These are phyloP conservation scores for Candida neerlandica DNA, from an alignment of 1,139 yeast genomes.

Conservation along the genomic window DNA sequence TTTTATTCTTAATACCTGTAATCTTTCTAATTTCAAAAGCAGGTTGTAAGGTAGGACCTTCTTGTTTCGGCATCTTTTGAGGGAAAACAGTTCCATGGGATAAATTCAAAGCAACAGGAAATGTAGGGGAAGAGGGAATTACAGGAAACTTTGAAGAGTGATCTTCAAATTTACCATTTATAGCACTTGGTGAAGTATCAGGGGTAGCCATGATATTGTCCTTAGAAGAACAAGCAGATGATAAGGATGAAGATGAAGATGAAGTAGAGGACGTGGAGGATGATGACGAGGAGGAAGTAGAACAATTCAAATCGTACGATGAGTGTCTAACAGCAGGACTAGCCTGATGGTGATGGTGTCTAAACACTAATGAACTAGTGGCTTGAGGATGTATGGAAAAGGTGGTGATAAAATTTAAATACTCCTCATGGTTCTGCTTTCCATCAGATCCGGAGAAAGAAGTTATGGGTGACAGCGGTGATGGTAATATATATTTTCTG, in stretches of 20 bases:
- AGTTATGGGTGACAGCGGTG: constrained; percentile 6
- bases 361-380: constrained; percentile 1
- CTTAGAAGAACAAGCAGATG: neutral
- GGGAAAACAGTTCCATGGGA: neutral
- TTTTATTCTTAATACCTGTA: neutral
- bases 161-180: neutral
- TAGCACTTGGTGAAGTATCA: neutral
- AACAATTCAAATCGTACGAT: neutral
- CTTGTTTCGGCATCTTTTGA: neutral
- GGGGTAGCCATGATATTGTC: neutral
- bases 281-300: neutral
- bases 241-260: no score
- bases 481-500: neutral
- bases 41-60: constrained; percentile 2
- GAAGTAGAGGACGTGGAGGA: no score
- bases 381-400: constrained; percentile 2
- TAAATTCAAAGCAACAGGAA: constrained; percentile 5
- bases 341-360: constrained; percentile 1
- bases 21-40: constrained; percentile 1
- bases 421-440: constrained; percentile 1
- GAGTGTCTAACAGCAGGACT: neutral
- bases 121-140: constrained; percentile 4
- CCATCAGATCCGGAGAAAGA: neutral
- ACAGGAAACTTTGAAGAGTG: neutral
- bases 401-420: neutral